These are phyloP conservation scores for Lagenaria siceraria DNA, from an alignment of 306 rosid species.

Conservation along the genomic window DNA sequence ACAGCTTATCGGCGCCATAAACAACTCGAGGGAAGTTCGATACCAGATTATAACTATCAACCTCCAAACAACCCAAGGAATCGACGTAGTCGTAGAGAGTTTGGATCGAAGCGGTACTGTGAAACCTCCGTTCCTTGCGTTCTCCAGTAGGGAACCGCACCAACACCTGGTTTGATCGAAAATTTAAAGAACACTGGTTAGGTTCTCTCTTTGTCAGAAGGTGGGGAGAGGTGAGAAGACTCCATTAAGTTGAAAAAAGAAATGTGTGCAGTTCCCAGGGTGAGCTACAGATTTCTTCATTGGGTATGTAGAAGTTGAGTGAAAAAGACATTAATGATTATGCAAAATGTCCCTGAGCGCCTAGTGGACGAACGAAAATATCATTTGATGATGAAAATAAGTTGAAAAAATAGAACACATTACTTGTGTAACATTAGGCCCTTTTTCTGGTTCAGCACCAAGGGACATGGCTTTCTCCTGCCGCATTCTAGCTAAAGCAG, in stretches of 20 bases:
- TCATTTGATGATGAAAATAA: neutral
- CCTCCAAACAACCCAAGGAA: slow-evolving; percentile 65
- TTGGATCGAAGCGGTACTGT: slow-evolving; percentile 52
- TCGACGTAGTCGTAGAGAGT: slow-evolving; percentile 78
- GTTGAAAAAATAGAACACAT: slow-evolving; percentile 5
- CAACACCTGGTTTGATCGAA: slow-evolving; percentile 50
- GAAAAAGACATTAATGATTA: neutral
- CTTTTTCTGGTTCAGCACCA: slow-evolving; percentile 90
- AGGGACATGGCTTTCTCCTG: slow-evolving; percentile 75
- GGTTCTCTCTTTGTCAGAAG: neutral
- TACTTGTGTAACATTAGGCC: slow-evolving; percentile 87
- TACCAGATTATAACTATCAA: slow-evolving; percentile 58
- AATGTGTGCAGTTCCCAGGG: neutral
- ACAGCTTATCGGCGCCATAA: slow-evolving; percentile 57
- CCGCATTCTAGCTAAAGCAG: slow-evolving; percentile 60
- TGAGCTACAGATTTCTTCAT: neutral
- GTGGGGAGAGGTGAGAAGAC: neutral
- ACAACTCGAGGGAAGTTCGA: slow-evolving; percentile 83
- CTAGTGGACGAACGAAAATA: neutral
- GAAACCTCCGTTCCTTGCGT: slow-evolving; percentile 88
- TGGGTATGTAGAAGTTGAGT: neutral
- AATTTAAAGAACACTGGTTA: neutral
- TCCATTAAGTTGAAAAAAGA: neutral
- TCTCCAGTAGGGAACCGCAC: slow-evolving; percentile 90
- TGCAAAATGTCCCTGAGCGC: neutral